These are phyloP conservation scores for Pistacia atlantica DNA, from an alignment of 345 rosid genomes.

Conservation along the genomic window DNA sequence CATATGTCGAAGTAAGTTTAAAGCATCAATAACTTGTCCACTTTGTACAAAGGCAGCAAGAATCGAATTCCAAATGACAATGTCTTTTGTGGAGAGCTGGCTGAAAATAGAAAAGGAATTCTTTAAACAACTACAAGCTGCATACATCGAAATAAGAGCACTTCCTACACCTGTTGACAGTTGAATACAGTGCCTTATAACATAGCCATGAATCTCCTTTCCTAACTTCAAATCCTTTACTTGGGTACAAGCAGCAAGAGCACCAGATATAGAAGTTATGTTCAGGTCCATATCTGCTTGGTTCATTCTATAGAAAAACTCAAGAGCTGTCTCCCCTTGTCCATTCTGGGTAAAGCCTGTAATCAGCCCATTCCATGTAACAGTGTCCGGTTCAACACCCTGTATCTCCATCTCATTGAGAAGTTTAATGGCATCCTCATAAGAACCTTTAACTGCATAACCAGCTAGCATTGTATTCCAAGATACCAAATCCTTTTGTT, in stretches of 20 bases:
- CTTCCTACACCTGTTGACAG: constrained; percentile 33
- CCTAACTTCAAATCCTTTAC: constrained; percentile 31
- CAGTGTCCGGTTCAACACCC: constrained; percentile 9
- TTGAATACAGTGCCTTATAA: constrained; percentile 22
- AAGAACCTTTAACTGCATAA: constrained; percentile 18
- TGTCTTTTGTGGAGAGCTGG: constrained; percentile 34
- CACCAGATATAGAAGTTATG: constrained; percentile 36
- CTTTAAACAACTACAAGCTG: constrained; percentile 26
- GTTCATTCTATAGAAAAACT: constrained; percentile 31
- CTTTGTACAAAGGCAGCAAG: constrained; percentile 29
- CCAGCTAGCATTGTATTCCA: constrained; percentile 43
- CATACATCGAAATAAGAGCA: constrained; percentile 38
- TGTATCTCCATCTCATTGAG: constrained; percentile 31
- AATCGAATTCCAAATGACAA: constrained; percentile 39
- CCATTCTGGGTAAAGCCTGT: constrained; percentile 34
- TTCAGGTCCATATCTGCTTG: constrained; percentile 36
- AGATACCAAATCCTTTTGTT: constrained; percentile 33
- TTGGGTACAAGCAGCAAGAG: constrained; percentile 33
- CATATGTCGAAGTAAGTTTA: constrained; percentile 34
- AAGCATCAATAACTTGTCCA: constrained; percentile 22
- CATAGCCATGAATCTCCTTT: constrained; percentile 31
- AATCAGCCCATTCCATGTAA: constrained; percentile 19
- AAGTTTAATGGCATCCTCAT: constrained; percentile 20
- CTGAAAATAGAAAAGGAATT: constrained; percentile 26
- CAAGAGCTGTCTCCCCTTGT: constrained; percentile 26